Evolutionary conservation across 2,329 filamentous ascomycete genomes (phyloP), one percentile per base, ranked within the genome.

Genomic region (Aspergillus amoenus): DNA sequence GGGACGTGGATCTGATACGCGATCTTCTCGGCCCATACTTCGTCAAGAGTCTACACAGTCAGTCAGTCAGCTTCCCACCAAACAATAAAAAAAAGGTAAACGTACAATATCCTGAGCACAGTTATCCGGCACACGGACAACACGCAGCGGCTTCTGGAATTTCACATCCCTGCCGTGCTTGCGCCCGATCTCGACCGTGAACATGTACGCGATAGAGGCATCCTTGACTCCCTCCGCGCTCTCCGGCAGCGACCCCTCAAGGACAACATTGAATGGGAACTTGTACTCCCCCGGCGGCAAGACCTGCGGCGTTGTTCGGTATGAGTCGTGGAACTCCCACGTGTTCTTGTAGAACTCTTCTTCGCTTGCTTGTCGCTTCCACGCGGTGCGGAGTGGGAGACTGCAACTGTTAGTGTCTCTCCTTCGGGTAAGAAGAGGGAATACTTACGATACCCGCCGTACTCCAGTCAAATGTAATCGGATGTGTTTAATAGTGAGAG

Each of bases 11-110:
- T 17, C 8, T 39, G 40, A 18, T 52, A 52, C 4, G 41, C 40
- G 27, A 52, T 21, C 41, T 52, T 52, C 18, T 52, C 27, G 1
- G 40, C 41, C 50, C 50, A 52, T 12, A 52, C 40, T 39, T 52
- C 40, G 27, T 52, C 50, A 3, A 44, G 30, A 4, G 30, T 45
- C 50, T 52, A 12, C 22, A 11, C 30, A 30, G 47, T 49, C 34
- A 41, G 47, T 21, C 21, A 21, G 21, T 21, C 3, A 21, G 21
- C 3, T 4, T 3, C 13, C 11, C 9, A 22, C 2, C 3, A 22
- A 21, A 13, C 3, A 34, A 3, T 5, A 5, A 41, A 21, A 12
- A 8, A 4, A 21, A 8, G 5, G 48, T 4, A 15, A 8, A 43
- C 40, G 37, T 13, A 52, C 49, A 9, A 52, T 15, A 18, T 52